phyloP scores from a whole-genome alignment of 352 stramenopile species.

The Phytophthora foliorum region DNA sequence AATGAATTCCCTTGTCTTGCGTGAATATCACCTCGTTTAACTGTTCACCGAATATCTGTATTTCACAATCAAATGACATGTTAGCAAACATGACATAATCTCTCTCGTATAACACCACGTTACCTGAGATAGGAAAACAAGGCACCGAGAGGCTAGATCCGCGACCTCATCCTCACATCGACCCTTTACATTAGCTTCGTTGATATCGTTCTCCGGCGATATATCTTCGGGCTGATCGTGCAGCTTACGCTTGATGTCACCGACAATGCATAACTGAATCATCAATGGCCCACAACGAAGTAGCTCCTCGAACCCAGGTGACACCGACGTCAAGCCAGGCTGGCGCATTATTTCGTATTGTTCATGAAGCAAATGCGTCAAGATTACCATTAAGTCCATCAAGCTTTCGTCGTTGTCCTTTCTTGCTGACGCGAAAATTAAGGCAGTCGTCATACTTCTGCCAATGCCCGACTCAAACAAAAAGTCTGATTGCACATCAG shows the following conservation, averaged over 20 bases:
- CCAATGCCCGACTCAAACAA: slow-evolving; percentile 50
- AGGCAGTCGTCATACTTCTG: slow-evolving; percentile 26
- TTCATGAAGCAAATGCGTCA: slow-evolving; percentile 49
- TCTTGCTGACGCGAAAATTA: slow-evolving; percentile 36
- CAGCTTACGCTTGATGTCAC: not conserved
- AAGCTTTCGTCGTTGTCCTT: slow-evolving; percentile 20
- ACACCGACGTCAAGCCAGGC: slow-evolving; percentile 1
- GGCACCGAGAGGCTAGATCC: slow-evolving; percentile 60
- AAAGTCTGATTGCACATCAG: slow-evolving; percentile 15
- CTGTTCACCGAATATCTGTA: slow-evolving; percentile 66
- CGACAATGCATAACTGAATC: slow-evolving; percentile 46
- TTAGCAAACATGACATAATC: not conserved
- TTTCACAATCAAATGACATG: slow-evolving; percentile 1
- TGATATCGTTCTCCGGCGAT: slow-evolving; percentile 11
- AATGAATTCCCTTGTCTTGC: slow-evolving; percentile 14
- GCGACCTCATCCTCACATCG: slow-evolving; percentile 25
- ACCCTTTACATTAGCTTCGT: not conserved
- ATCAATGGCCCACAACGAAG: slow-evolving; percentile 41
- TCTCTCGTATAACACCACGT: not conserved
- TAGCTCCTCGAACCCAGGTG: slow-evolving; percentile 42
- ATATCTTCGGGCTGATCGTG: slow-evolving; percentile 23
- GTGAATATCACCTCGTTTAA: slow-evolving; percentile 67
- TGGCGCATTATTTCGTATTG: slow-evolving; percentile 42
- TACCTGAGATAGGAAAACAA: slow-evolving; percentile 76
- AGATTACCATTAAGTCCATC: slow-evolving; percentile 42